These are phyloP conservation scores for Trichophyton mentagrophytes DNA, from an alignment of 2,329 filamentous ascomycete species.

Conservation along the genomic window DNA sequence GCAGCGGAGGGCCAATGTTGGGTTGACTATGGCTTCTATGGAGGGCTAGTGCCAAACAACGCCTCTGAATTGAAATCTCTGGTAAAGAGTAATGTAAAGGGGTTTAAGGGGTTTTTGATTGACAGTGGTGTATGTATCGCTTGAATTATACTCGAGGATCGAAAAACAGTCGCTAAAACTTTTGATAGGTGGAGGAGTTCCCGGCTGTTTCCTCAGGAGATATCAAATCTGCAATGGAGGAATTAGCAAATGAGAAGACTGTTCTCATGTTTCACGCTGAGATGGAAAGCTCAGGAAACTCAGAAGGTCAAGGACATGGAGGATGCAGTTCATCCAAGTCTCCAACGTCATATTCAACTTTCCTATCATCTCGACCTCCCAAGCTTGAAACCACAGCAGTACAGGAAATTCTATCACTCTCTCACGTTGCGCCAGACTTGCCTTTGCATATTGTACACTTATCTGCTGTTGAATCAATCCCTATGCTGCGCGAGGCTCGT, in stretches of 20 bases:
- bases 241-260: constrained; percentile 67
- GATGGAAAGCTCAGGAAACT: constrained; percentile 51
- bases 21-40: constrained; percentile 98
- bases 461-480: constrained; percentile 78
- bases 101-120: constrained; percentile 96
- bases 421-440: constrained; percentile 65
- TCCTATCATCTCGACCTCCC: constrained; percentile 79
- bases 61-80: constrained; percentile 63
- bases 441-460: constrained; percentile 90
- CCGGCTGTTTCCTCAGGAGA: constrained; percentile 74
- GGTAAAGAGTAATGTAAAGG: constrained; percentile 73
- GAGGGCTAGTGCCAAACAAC: constrained; percentile 87
- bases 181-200: constrained; percentile 73
- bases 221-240: constrained; percentile 65
- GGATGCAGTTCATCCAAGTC: constrained; percentile 46
- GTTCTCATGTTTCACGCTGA: constrained; percentile 99
- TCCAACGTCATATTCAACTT: constrained; percentile 70
- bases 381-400: constrained; percentile 86
- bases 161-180: neutral
- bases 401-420: constrained; percentile 69
- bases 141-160: neutral
- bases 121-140: constrained; percentile 68
- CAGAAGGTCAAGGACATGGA: constrained; percentile 65
- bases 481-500: constrained; percentile 62
- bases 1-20: constrained; percentile 82